Base-by-base conservation (phyloP, 352 stramenopile species). In the Pseudoperonospora humuli region DNA sequence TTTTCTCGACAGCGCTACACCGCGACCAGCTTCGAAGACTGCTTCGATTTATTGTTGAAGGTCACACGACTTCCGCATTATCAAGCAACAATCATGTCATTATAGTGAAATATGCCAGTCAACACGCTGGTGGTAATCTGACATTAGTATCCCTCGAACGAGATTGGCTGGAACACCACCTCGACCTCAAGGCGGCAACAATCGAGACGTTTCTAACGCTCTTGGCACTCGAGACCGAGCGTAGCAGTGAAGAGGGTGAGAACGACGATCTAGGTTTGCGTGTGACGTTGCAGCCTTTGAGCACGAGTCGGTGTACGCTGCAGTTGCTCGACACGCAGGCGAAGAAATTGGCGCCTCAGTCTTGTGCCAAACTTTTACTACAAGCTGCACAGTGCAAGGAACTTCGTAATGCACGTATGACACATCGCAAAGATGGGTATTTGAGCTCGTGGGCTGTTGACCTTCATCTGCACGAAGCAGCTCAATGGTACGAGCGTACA, bases 141-240 rank as follows among this genome's bases (percentile, higher is more conserved):
- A 57, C 34, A 18, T 46, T 67, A 28, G 42, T 83, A 51, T 74
- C 67, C 15, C 37, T 87, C 20, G 63, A 77, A 13, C 58, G 79
- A 17, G 58, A 75, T 40, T 84, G 68, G 64, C 45, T 88, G 5
- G 75, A 89, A 53, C 49, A 39, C 14, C 42, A 75, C 15, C 45
- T 90, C 7, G 77, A 92, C 38, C 71, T 92, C 56, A 89, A 92
- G 37, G 41, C 61, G 0, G 76, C 72, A 23, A 82, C 62, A 34
- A 50, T 92, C 17, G 80, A 92, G 40, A 92, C 80, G 15, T 87
- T 92, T 46, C 46, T 92, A 3, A 89, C 76, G 8, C 46, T 88
- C 14, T 29, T 83, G 19, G 58, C 64, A 28, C 50, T 81, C 10
- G 51, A 75, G 14, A 54, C 50, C 15, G 32, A 64, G 35, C 46